These are phyloP conservation scores for Euphrasia confusa DNA, from an alignment of 257 asterid genomes.

Conservation along the genomic window DNA sequence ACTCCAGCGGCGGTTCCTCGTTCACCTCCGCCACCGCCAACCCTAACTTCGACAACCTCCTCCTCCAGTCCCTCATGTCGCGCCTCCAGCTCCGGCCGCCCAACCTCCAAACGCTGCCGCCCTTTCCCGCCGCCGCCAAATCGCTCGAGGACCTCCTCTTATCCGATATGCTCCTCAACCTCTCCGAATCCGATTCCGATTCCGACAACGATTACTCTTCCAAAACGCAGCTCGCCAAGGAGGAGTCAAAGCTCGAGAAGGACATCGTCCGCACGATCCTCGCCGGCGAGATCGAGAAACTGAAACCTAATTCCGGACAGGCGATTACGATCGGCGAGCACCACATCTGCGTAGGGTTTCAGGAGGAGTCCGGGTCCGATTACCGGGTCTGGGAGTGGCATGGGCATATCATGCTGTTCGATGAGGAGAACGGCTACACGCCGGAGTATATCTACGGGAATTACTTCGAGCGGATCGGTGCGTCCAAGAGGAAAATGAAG, in stretches of 20 bases:
- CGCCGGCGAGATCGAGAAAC: conserved; percentile 48
- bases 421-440: conserved; percentile 81
- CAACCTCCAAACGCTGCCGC: conserved; percentile 35
- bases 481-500: conserved; percentile 27
- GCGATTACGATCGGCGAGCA: conserved; percentile 80
- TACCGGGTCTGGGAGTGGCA: conserved; percentile 99
- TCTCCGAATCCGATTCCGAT: conserved; percentile 46
- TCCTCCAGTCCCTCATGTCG: conserved; percentile 79
- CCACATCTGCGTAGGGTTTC: conserved; percentile 87
- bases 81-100: conserved; percentile 65
- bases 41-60: conserved; percentile 85
- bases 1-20: conserved; percentile 34
- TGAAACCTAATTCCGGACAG: conserved; percentile 92
- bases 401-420: conserved; percentile 86
- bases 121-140: conserved; percentile 37
- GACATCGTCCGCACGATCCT: conserved; percentile 68
- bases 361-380: conserved; percentile 68
- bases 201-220: conserved; percentile 37
- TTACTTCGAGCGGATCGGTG: conserved; percentile 71
- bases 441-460: conserved; percentile 95
- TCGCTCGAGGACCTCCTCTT: conserved; percentile 77
- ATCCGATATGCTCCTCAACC: conserved; percentile 53
- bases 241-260: conserved; percentile 80
- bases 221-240: conserved; percentile 66
- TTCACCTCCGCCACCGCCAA: conserved; percentile 44